Conservation (phyloP, 352 stramenopile genomes). For the Pythium aphanidermatum region DNA sequence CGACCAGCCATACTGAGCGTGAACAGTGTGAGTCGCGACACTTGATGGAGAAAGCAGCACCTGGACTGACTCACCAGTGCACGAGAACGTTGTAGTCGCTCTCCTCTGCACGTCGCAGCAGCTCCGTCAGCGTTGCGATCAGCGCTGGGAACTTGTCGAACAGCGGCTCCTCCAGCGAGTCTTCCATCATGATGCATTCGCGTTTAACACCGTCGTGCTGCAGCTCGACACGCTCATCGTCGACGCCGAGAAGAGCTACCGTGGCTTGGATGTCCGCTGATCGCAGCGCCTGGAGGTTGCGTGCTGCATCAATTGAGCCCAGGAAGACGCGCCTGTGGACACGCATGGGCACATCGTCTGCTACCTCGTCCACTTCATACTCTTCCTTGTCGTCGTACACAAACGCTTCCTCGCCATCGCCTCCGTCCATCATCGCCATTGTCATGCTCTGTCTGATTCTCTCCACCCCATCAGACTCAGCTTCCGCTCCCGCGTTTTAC, state of each 20-base stretch:
- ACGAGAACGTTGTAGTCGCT: constrained; percentile 51
- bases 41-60: neutral
- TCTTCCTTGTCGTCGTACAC: constrained; percentile 35
- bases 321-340: constrained; percentile 40
- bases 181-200: constrained; percentile 36
- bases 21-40: neutral
- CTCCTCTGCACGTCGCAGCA: constrained; percentile 33
- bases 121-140: constrained; percentile 23
- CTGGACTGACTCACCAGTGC: constrained; percentile 40
- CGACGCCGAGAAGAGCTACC: constrained; percentile 34
- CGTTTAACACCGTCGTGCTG: constrained; percentile 13
- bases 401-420: constrained; percentile 5
- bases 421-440: neutral
- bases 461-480: no score
- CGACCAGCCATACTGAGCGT: constrained; percentile 48
- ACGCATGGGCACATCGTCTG: constrained; percentile 55
- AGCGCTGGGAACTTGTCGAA: constrained; percentile 37
- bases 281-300: constrained; percentile 32
- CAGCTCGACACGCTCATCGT: constrained; percentile 18
- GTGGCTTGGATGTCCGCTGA: constrained; percentile 29
- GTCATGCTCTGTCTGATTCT: constrained; percentile 1
- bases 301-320: constrained; percentile 62
- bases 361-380: constrained; percentile 47
- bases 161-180: constrained; percentile 45
- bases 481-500: no score